Conservation (phyloP, 306 rosid species). For the Casuarina cunninghamiana region DNA sequence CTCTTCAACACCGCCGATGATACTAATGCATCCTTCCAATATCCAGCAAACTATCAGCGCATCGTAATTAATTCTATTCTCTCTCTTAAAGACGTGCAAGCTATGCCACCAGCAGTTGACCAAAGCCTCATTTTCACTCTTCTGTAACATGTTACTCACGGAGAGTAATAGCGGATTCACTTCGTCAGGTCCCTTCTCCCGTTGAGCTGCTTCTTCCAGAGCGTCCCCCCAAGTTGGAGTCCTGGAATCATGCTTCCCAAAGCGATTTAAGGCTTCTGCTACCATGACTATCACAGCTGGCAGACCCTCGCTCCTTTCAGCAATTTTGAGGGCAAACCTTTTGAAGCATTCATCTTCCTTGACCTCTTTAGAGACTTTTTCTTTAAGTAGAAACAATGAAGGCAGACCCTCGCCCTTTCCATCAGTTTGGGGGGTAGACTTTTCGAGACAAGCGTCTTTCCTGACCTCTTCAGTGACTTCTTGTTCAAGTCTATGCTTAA, state of each 20-base stretch:
- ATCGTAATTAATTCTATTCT: slow-evolving; percentile 32
- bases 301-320: neutral
- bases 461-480: too few species aligned
- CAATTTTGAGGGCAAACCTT: neutral
- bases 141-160: slow-evolving; percentile 23
- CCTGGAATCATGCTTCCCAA: neutral
- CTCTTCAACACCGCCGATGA: slow-evolving; percentile 20
- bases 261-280: slow-evolving; percentile 21
- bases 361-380: too few species aligned
- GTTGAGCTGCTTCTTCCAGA: slow-evolving; percentile 4
- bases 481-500: too few species aligned
- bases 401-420: neutral
- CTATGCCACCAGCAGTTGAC: slow-evolving; percentile 33
- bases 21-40: slow-evolving; percentile 35
- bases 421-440: neutral
- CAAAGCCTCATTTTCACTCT: neutral
- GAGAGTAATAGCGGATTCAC: slow-evolving; percentile 7
- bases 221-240: neutral
- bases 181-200: neutral
- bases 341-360: too few species aligned
- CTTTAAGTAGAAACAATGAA: neutral
- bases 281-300: slow-evolving; percentile 14
- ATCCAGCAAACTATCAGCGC: slow-evolving; percentile 44
- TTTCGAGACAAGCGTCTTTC: too few species aligned
- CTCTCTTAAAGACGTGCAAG: slow-evolving; percentile 14